Base-by-base conservation (phyloP, 345 rosid species). In the Nasturtium officinale region DNA sequence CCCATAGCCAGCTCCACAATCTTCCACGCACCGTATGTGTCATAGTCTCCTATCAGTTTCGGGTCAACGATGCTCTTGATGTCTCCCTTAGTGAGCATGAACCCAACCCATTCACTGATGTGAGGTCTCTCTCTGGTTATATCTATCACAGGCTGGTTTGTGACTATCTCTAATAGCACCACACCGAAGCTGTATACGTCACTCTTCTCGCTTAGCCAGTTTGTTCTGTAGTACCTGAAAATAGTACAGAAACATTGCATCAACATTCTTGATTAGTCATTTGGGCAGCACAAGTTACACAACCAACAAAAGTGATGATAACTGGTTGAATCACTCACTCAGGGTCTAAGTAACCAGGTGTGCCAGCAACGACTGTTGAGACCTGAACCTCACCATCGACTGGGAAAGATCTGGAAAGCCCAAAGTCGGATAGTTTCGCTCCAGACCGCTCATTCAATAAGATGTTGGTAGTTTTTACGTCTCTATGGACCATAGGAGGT, bases 341-440 rank as follows among this genome's bases (percentile, higher is more conserved):
- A 0, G 90, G 90, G 73, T 84, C 89, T 12, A 83, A 64, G 62
- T 88, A 83, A 15, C 89, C 90, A 21, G 80, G 72, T 4, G 93
- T 88, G 25, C 93, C 90, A 0, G 77, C 74, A 35, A 84, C 82
- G 0, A 43, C 46, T 28, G 89, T 78, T 0, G 77, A n/a, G 42
- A 80, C 77, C 61, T 30, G 78, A 4, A 29, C 52, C 2, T 71
- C 78, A 0, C 77, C 82, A 17, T 82, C 87, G 1, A 74, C 15
- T 20, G 83, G 78, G 42, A 82, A 78, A 66, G 80, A 67, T 67
- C 78, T 83, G 4, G 93, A 88, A 2, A 86, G 72, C 10, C 93
- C 90, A 67, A 88, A 88, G 56, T 88, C 90, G 0, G 90, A 78
- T 40, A 88, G 73, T 55, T 86, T 88, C 4, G 90, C 90, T 69